Evolutionary conservation across 208 protist genomes (phyloP).

Genomic region (Acanthamoeba rhysodes): DNA sequence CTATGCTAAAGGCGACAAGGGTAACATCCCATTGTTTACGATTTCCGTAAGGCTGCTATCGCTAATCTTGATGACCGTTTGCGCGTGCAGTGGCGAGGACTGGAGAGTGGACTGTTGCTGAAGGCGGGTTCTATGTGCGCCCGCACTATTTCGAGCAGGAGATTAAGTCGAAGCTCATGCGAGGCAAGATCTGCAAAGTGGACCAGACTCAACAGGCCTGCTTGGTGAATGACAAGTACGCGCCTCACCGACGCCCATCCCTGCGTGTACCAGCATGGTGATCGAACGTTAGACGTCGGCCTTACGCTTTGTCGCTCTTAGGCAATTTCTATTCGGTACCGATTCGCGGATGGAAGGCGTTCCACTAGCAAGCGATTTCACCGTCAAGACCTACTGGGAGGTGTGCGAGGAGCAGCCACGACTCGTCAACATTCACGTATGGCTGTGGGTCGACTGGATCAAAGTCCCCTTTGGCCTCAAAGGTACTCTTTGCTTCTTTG

Average conservation of each 20-base stretch:
- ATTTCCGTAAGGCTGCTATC: background rate
- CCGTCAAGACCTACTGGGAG: slow-evolving; percentile 73
- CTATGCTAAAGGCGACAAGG: slow-evolving; percentile 21
- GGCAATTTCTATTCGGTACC: slow-evolving; percentile 46
- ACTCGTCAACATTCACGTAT: slow-evolving; percentile 63
- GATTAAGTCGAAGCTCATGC: slow-evolving; percentile 71
- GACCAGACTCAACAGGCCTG: slow-evolving; percentile 70
- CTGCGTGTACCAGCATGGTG: background rate
- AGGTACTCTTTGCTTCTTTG: background rate
- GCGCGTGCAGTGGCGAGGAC: background rate
- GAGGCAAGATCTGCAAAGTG: slow-evolving; percentile 64
- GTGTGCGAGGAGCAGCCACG: slow-evolving; percentile 29
- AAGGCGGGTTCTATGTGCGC: slow-evolving; percentile 38
- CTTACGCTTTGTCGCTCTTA: background rate
- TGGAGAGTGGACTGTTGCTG: slow-evolving; percentile 1
- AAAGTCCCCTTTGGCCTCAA: slow-evolving; percentile 72
- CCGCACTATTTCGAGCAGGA: slow-evolving; percentile 70
- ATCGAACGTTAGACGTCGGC: too few species aligned
- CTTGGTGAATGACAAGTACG: slow-evolving; percentile 45
- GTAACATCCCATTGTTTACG: background rate
- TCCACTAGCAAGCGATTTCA: slow-evolving; percentile 49
- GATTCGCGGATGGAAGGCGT: slow-evolving; percentile 70
- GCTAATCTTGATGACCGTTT: background rate
- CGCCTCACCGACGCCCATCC: background rate
- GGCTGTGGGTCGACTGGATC: slow-evolving; percentile 75